These are phyloP conservation scores for Dendryphion nanum DNA, from an alignment of 2,329 filamentous ascomycete genomes.

Conservation along the genomic window DNA sequence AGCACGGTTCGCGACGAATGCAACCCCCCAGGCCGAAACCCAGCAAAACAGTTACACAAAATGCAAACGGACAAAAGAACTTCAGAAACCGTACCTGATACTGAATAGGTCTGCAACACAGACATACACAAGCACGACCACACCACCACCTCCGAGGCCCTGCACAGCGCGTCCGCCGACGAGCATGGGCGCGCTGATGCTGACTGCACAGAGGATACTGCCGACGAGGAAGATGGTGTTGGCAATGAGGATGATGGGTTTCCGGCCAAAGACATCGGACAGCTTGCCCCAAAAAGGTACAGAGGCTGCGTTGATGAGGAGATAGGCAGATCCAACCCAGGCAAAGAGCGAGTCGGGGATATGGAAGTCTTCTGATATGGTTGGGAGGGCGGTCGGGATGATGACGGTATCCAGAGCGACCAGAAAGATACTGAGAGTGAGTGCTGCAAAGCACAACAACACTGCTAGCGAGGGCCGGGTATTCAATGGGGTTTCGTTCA, in stretches of 20 bases:
- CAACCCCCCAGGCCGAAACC: not conserved
- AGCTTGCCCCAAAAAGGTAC: constrained; percentile 44
- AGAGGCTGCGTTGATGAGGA: constrained; percentile 39
- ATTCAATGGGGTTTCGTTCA: too few species aligned
- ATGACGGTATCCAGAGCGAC: constrained; percentile 54
- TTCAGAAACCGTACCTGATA: constrained; percentile 23
- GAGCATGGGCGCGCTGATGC: constrained; percentile 50
- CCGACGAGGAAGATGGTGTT: constrained; percentile 48
- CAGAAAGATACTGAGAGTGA: constrained; percentile 40
- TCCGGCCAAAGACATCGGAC: constrained; percentile 39
- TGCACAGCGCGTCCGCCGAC: constrained; percentile 55
- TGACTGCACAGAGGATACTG: constrained; percentile 51
- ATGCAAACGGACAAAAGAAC: not conserved
- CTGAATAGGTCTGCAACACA: constrained; percentile 56
- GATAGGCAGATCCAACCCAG: constrained; percentile 63
- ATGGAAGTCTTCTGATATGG: constrained; percentile 62
- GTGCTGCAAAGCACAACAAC: constrained; percentile 27
- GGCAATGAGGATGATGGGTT: constrained; percentile 33
- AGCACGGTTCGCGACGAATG: not conserved
- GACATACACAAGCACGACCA: constrained; percentile 54
- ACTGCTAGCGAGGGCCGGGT: constrained; percentile 6
- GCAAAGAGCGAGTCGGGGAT: constrained; percentile 67
- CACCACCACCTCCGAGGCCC: constrained; percentile 54
- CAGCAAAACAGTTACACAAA: not conserved
- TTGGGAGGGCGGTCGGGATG: constrained; percentile 65